Base-by-base conservation (phyloP, 2,329 filamentous ascomycete species). In the Scorias spongiosa region DNA sequence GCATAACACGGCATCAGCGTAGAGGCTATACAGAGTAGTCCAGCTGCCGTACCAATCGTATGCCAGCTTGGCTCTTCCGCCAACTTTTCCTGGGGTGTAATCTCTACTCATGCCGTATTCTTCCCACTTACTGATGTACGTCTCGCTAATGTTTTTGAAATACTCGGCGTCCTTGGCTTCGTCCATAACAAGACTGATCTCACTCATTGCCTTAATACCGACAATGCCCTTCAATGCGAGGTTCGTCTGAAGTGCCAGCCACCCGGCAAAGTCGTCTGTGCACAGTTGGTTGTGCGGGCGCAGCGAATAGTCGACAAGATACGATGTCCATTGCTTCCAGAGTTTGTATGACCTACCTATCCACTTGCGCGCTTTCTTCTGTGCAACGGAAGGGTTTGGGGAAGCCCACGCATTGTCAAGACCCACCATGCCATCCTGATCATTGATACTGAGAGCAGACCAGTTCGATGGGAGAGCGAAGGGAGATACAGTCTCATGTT, bases 11-110 rank as follows among this genome's bases (percentile, higher is more conserved):
- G 76, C 76, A 63, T 93, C 85, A 11, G 80, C 77, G 63, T 85
- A 93, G 20, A 93, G 71, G 57, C 87, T 89, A 68, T 93, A 93
- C 30, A 93, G 71, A 0, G 81, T 86, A 6, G 83, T 86, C 82
- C 83, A 88, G 42, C 80, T 84, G 11, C 82, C 82, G 51, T 82
- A 81, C 69, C 81, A 79, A 57, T 85, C 74, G 63, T 93, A 93
- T 10, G 81, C 76, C 9, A 93, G 71, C 51, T 85, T 88, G 17
- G 83, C 78, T 60, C 89, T 84, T 1, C 78, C 67, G 8, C 76
- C 74, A 15, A 36, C 32, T 15, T 36, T 36, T 12, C 32, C 32
- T 15, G 11, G 11, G 12, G 15, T 15, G 32, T 36, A 36, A 44
- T 81, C 75, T 14, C 71, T 69, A 48, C 84, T 83, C 60, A 88